Evolutionary conservation across 2,329 filamentous ascomycete species (phyloP).

Genomic region (Hymenoscyphus infarciens): DNA sequence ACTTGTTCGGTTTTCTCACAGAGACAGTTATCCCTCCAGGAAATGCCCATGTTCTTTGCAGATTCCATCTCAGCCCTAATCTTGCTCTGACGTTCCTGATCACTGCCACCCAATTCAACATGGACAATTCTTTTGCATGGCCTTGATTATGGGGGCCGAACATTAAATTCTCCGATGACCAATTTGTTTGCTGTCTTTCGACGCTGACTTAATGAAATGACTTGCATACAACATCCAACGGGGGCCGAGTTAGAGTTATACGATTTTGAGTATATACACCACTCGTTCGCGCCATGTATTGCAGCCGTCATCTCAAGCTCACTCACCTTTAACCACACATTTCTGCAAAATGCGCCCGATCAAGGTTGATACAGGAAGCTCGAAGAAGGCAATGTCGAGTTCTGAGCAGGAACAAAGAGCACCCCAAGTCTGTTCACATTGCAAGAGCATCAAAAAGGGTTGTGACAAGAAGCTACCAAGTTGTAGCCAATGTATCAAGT

Average conservation of each 20-base stretch:
- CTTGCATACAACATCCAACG: background rate
- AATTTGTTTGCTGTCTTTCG: background rate
- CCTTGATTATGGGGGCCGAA: slow-evolving; percentile 4
- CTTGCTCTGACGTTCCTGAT: background rate
- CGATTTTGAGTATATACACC: background rate
- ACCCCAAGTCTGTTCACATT: slow-evolving; percentile 25
- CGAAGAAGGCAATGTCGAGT: slow-evolving; percentile 3
- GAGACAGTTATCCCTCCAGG: background rate
- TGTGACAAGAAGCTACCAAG: slow-evolving; percentile 27
- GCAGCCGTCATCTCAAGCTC: background rate
- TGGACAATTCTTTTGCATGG: background rate
- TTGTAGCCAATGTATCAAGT: slow-evolving; percentile 27
- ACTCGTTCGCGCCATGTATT: background rate
- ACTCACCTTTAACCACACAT: background rate
- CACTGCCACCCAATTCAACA: slow-evolving; percentile 3
- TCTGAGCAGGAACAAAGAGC: slow-evolving; percentile 15
- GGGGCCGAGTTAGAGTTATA: slow-evolving; percentile 1
- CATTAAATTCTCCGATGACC: slow-evolving; percentile 4
- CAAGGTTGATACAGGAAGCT: slow-evolving; percentile 1
- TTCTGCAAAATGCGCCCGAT: slow-evolving; percentile 5
- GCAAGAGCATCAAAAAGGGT: slow-evolving; percentile 28
- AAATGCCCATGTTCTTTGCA: background rate
- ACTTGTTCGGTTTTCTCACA: background rate
- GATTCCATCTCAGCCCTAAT: slow-evolving; percentile 4
- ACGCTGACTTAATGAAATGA: background rate